Conservation (phyloP, 1,284 basidiomycete species). For the Heterobasidion parviporum region DNA sequence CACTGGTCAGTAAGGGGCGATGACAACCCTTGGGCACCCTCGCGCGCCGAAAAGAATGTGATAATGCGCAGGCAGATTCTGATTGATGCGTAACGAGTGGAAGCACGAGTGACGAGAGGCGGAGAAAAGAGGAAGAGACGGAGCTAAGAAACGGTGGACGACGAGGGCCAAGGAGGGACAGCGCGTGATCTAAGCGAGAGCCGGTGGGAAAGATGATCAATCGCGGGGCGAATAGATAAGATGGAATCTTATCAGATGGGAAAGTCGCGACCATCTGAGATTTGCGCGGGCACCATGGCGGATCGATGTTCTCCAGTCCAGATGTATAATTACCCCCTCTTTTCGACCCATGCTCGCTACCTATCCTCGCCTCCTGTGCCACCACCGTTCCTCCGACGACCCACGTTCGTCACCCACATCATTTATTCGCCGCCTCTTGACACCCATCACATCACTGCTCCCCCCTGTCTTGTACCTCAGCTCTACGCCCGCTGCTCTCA, state of each 20-base stretch:
- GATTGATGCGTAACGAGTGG: background rate
- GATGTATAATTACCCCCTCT: background rate
- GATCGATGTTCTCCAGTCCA: background rate
- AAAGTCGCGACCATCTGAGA: background rate
- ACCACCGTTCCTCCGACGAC: background rate
- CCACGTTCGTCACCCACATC: background rate
- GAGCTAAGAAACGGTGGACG: background rate
- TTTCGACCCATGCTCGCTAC: too few relatives aligned
- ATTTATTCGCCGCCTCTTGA: background rate
- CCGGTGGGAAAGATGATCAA: background rate
- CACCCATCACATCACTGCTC: background rate
- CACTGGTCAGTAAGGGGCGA: background rate
- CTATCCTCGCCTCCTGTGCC: background rate
- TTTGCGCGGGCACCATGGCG: background rate
- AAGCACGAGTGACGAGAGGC: background rate
- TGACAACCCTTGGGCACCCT: background rate
- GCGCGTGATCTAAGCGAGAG: background rate
- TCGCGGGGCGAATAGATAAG: background rate
- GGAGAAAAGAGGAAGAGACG: background rate
- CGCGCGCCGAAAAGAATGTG: background rate
- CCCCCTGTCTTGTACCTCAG: background rate
- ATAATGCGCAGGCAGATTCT: background rate
- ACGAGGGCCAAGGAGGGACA: background rate
- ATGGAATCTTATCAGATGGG: conserved; percentile 1
- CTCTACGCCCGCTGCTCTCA: background rate